Evolutionary conservation across 352 stramenopile genomes (phyloP).

Genomic region (Thalassiosira sp.): DNA sequence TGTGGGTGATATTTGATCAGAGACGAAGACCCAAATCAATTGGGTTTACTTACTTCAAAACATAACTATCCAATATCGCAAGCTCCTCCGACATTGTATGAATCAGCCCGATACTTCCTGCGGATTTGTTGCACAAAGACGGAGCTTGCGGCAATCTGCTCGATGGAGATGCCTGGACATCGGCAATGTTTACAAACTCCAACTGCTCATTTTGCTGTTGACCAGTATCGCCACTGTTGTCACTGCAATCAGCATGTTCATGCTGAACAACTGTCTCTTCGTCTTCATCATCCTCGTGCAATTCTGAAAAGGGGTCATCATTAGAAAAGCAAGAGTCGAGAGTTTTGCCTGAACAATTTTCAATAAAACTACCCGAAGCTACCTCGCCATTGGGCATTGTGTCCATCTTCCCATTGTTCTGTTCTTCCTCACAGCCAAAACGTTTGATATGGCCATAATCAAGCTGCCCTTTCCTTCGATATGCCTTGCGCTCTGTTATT

Average conservation of each 20-base stretch:
- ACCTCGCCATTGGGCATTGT: neutral
- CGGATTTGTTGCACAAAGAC: neutral
- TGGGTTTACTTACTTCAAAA: slow-evolving; percentile 23
- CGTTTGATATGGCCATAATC: slow-evolving; percentile 5
- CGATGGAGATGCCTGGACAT: neutral
- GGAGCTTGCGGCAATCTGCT: neutral
- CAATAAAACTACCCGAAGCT: neutral
- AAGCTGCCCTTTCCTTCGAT: slow-evolving; percentile 13
- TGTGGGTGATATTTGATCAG: neutral
- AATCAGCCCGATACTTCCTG: slow-evolving; percentile 28
- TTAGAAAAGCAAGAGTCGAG: slow-evolving; percentile 17
- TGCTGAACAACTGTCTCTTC: neutral
- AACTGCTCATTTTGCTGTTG: neutral
- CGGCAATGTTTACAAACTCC: neutral
- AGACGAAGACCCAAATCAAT: neutral
- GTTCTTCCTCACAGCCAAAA: neutral
- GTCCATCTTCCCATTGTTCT: neutral
- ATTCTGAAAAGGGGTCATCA: slow-evolving; percentile 23
- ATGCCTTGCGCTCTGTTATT: neutral
- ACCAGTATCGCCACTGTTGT: neutral
- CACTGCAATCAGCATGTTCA: neutral
- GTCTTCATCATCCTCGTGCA: slow-evolving; percentile 1
- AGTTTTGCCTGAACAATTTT: neutral
- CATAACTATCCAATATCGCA: slow-evolving; percentile 49
- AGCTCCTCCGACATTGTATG: slow-evolving; percentile 57